Evolutionary conservation across 2,329 filamentous ascomycete genomes (phyloP).

Genomic region (Phoma sp.): DNA sequence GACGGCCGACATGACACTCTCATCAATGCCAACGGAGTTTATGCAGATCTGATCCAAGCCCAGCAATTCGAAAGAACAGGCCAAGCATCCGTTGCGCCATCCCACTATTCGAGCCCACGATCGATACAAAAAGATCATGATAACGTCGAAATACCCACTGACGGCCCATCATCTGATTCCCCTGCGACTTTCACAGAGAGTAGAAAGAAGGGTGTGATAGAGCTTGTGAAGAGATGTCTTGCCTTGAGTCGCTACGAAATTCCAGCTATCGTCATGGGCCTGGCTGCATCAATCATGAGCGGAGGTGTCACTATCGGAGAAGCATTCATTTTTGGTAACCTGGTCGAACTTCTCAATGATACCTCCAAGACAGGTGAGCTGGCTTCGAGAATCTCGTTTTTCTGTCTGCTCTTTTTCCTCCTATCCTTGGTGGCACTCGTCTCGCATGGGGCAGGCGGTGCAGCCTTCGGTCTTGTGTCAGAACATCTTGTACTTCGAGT

Average conservation of each 20-base stretch:
- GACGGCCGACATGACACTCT: slow-evolving; percentile 42
- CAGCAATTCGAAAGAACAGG: slow-evolving; percentile 44
- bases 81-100: slow-evolving; percentile 28
- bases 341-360: slow-evolving; percentile 41
- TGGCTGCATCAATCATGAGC: slow-evolving; percentile 54
- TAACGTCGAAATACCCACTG: background rate
- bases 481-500: slow-evolving; percentile 54
- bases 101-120: slow-evolving; percentile 25
- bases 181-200: background rate
- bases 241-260: slow-evolving; percentile 46
- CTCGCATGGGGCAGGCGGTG: slow-evolving; percentile 53
- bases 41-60: slow-evolving; percentile 41
- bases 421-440: slow-evolving; percentile 58
- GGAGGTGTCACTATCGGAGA: slow-evolving; percentile 64
- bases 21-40: slow-evolving; percentile 35
- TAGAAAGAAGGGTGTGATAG: slow-evolving; percentile 19
- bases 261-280: slow-evolving; percentile 49
- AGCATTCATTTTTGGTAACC: slow-evolving; percentile 38
- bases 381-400: slow-evolving; percentile 48
- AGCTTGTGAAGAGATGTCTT: slow-evolving; percentile 35
- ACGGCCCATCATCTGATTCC: slow-evolving; percentile 1
- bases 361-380: slow-evolving; percentile 24
- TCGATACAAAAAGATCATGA: slow-evolving; percentile 21
- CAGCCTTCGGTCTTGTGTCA: slow-evolving; percentile 57
- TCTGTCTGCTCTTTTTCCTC: slow-evolving; percentile 59